A percentile compares a stretch with the other conserved stretches of the same genome.
Conservation (phyloP, 1,139 yeast species). For the Scheffersomyces titani region DNA sequence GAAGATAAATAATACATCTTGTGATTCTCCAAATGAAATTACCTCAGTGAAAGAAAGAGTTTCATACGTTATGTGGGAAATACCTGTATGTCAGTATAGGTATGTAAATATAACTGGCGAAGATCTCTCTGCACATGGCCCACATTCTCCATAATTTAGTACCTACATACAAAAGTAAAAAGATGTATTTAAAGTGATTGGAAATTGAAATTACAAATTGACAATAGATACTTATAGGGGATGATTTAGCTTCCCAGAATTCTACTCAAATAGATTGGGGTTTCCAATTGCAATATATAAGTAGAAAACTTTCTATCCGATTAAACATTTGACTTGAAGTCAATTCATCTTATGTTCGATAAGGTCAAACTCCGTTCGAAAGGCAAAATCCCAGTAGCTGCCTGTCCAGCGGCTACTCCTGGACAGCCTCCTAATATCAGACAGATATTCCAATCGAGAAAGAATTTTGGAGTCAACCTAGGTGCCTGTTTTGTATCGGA, state of each 20-base stretch:
- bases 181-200: not conserved
- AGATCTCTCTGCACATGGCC: no score
- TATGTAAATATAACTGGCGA: no score
- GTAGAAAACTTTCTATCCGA: not conserved
- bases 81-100: no score
- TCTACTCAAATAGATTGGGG: not conserved
- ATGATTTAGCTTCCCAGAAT: not conserved
- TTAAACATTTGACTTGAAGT: no score
- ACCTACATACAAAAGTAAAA: not conserved
- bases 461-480: constrained; percentile 81
- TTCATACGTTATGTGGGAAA: no score
- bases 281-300: no score
- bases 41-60: no score
- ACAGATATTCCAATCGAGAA: constrained; percentile 65
- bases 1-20: no score
- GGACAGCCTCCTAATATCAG: constrained; percentile 43
- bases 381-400: constrained; percentile 29
- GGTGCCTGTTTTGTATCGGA: constrained; percentile 86
- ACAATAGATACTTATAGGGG: not conserved
- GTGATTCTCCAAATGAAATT: no score
- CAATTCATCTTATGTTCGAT: constrained; percentile 30
- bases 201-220: not conserved
- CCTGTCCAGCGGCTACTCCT: constrained; percentile 29
- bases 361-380: constrained; percentile 42
- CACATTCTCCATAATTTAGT: not conserved